A percentile compares a stretch with the other conserved stretches of the same genome.
Evolutionary conservation across 345 rosid genomes (phyloP).

Genomic region (Populus ilicifolia): DNA sequence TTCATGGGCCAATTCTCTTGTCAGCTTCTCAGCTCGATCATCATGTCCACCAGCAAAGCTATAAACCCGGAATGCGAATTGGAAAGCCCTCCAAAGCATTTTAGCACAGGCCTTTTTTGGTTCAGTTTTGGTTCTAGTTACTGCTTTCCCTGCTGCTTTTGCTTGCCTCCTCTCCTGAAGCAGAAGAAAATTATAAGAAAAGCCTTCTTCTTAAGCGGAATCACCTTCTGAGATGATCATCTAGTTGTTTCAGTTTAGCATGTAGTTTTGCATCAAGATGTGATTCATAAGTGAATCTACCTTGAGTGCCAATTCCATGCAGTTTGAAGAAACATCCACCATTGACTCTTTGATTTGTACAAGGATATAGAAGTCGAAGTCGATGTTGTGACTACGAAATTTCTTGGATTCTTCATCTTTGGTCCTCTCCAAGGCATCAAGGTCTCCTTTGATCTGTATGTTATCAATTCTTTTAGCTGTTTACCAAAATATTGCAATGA

Average conservation of each 20-base stretch:
- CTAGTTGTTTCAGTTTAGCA: neutral
- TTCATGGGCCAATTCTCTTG: constrained; percentile 73
- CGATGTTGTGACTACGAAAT: constrained; percentile 60
- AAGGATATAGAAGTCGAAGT: constrained; percentile 66
- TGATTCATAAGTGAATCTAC: constrained; percentile 26
- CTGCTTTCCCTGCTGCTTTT: constrained; percentile 38
- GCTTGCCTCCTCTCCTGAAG: constrained; percentile 61
- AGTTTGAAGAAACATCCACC: constrained; percentile 84
- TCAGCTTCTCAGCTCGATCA: constrained; percentile 70
- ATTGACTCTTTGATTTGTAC: constrained; percentile 66
- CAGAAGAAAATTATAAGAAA: neutral
- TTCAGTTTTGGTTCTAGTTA: constrained; percentile 30
- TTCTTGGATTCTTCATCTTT: constrained; percentile 84
- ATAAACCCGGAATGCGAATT: constrained; percentile 77
- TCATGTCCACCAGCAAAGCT: constrained; percentile 87
- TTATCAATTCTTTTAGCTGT: neutral
- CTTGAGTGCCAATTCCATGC: constrained; percentile 81
- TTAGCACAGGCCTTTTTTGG: constrained; percentile 35
- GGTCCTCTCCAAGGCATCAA: constrained; percentile 65
- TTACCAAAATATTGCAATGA: neutral
- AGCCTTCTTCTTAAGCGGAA: neutral
- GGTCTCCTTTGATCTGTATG: constrained; percentile 66
- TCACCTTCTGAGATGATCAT: neutral
- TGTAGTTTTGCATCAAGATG: neutral
- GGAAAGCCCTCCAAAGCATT: constrained; percentile 82